phyloP scores from a whole-genome alignment of 768 basidiomycete genomes.

The Dacryopinax primogenitus region DNA sequence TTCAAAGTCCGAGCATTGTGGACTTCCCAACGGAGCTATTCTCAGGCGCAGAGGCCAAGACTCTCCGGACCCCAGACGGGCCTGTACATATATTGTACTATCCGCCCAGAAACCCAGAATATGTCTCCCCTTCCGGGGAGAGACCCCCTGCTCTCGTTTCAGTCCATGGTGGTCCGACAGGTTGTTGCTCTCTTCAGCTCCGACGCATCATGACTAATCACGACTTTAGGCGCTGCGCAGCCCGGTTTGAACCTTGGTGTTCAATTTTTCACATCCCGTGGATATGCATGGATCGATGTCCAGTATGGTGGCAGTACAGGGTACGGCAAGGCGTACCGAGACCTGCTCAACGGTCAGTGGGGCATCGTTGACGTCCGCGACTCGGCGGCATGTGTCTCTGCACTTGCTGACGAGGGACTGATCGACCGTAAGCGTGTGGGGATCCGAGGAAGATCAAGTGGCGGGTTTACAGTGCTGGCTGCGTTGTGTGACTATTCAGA shows the following conservation, averaged over 20 bases:
- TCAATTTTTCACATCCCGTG: constrained; percentile 19
- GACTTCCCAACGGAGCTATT: constrained; percentile 28
- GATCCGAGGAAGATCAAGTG: constrained; percentile 61
- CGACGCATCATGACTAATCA: background rate
- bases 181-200: constrained; percentile 27
- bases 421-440: constrained; percentile 52
- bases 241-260: background rate
- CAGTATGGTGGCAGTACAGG: constrained; percentile 67
- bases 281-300: constrained; percentile 46
- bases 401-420: constrained; percentile 40
- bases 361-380: constrained; percentile 63
- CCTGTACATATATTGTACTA: constrained; percentile 53
- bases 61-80: constrained; percentile 31
- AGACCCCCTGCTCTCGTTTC: constrained; percentile 54
- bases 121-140: constrained; percentile 37
- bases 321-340: constrained; percentile 54
- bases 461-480: constrained; percentile 56
- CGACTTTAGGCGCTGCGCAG: background rate
- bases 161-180: constrained; percentile 64
- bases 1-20: constrained; percentile 11
- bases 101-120: constrained; percentile 51
- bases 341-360: constrained; percentile 53
- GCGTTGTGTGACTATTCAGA: constrained; percentile 32
- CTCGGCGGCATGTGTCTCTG: constrained; percentile 33
- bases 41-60: constrained; percentile 39